Percentiles rank a stretch among this genome's conserved stretches.
Evolutionary conservation across 805 yeast genomes (phyloP).

Genomic region (Candida silvicultrix): DNA sequence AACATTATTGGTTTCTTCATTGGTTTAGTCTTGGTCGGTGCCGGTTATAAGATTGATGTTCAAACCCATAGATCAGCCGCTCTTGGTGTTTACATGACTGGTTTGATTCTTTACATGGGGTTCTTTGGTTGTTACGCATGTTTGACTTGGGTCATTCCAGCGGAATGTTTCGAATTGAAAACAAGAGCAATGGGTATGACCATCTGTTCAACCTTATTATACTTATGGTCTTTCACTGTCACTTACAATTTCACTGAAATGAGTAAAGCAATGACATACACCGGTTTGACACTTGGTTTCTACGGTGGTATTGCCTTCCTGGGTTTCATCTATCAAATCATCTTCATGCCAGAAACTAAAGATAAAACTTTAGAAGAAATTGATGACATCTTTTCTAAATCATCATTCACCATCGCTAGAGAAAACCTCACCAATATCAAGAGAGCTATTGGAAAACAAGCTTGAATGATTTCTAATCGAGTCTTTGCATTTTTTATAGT

Average conservation of each 20-base stretch:
- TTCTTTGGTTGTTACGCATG: constrained; percentile 64
- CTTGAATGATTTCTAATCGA: neutral
- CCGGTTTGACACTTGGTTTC: constrained; percentile 60
- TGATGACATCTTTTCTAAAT: constrained; percentile 51
- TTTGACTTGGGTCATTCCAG: constrained; percentile 63
- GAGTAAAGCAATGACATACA: constrained; percentile 50
- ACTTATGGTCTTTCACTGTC: constrained; percentile 57
- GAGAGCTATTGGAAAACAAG: constrained; percentile 4
- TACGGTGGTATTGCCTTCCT: constrained; percentile 61
- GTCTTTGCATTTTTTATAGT: neutral
- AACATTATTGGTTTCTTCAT: constrained; percentile 52
- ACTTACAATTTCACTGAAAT: constrained; percentile 57
- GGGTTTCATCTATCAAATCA: constrained; percentile 45
- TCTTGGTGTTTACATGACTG: constrained; percentile 55
- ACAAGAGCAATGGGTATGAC: constrained; percentile 65
- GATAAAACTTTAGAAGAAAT: constrained; percentile 68
- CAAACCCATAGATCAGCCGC: constrained; percentile 38
- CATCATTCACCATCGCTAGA: constrained; percentile 31
- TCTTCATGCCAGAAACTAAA: constrained; percentile 69
- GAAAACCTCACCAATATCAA: constrained; percentile 22
- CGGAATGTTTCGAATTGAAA: constrained; percentile 55
- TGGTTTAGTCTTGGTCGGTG: constrained; percentile 55
- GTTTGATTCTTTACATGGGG: constrained; percentile 56
- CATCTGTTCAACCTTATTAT: constrained; percentile 45
- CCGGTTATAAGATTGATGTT: constrained; percentile 40